These are phyloP conservation scores for Strobilomyces dryophilus DNA, from an alignment of 768 basidiomycete genomes.

Conservation along the genomic window DNA sequence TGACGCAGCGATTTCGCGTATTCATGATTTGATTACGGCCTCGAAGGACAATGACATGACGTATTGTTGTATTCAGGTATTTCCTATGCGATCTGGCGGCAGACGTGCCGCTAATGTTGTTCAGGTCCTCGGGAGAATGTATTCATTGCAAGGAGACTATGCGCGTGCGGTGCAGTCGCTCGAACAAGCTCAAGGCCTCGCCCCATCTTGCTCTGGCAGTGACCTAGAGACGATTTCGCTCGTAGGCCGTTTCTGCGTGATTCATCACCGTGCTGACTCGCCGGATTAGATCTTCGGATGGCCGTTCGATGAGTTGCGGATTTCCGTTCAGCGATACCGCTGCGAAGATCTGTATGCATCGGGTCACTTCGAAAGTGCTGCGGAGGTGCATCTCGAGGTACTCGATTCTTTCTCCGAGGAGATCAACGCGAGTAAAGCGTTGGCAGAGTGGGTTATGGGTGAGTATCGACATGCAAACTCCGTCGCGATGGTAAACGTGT, in stretches of 20 bases:
- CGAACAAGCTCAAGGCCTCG: background rate
- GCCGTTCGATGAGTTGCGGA: background rate
- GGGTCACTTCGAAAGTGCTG: no score
- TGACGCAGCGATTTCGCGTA: conserved; percentile 2
- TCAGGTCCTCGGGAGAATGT: conserved; percentile 5
- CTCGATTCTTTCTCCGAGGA: background rate
- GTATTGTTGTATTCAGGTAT: conserved; percentile 1
- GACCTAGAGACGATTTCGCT: background rate
- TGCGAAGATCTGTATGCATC: background rate
- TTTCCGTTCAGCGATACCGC: background rate
- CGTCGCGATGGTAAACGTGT: background rate
- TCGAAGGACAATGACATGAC: background rate
- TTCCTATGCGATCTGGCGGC: background rate
- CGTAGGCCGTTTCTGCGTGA: background rate
- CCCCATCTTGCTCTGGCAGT: background rate
- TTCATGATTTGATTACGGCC: background rate
- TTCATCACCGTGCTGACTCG: no score
- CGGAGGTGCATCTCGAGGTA: no score
- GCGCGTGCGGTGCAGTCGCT: background rate
- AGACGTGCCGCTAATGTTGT: background rate
- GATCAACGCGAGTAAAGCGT: background rate
- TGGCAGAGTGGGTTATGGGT: background rate
- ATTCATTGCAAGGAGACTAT: background rate
- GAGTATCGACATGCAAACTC: background rate
- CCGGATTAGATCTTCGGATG: no score